Evolutionary conservation across 352 stramenopile genomes (phyloP).

Genomic region (Pythium dissotocum): DNA sequence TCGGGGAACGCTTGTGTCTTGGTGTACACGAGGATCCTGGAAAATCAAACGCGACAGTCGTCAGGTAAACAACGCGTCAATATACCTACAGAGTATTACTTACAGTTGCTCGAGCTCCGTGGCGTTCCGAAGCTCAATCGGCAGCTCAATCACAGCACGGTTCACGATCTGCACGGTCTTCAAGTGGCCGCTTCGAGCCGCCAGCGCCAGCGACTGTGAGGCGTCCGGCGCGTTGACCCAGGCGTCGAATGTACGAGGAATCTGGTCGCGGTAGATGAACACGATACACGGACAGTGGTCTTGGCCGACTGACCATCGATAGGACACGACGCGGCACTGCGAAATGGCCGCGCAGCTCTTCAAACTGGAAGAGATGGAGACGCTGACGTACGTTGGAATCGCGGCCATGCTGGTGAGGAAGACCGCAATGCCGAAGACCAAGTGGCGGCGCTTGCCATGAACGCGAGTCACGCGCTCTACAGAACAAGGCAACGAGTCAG

Average conservation of each 20-base stretch:
- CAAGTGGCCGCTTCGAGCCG: conserved; percentile 22
- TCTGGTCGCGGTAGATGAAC: conserved; percentile 24
- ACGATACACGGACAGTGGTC: conserved; percentile 30
- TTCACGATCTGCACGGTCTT: conserved; percentile 34
- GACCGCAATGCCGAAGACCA: conserved; percentile 11
- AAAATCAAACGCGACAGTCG: not conserved
- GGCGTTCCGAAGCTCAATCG: conserved; percentile 19
- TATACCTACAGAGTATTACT: not conserved
- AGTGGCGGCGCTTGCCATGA: conserved; percentile 18
- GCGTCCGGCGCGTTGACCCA: conserved; percentile 27
- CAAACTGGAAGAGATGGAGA: conserved; percentile 9
- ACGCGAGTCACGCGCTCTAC: conserved; percentile 10
- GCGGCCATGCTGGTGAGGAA: conserved; percentile 15
- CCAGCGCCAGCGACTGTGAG: conserved; percentile 9
- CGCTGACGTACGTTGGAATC: conserved; percentile 15
- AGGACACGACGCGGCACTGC: conserved; percentile 24
- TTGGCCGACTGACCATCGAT: conserved; percentile 14
- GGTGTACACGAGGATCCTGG: conserved; percentile 34
- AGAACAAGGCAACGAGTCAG: not conserved
- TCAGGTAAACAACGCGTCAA: too few species aligned
- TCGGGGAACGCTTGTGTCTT: conserved; percentile 22
- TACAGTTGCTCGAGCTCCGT: conserved; percentile 28
- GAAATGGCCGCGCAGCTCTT: conserved; percentile 4
- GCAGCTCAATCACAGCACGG: conserved; percentile 13
- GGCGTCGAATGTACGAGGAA: conserved; percentile 4